These are phyloP conservation scores for Kentomonas sorsogonicus DNA, from an alignment of 208 protist species.

Conservation along the genomic window DNA sequence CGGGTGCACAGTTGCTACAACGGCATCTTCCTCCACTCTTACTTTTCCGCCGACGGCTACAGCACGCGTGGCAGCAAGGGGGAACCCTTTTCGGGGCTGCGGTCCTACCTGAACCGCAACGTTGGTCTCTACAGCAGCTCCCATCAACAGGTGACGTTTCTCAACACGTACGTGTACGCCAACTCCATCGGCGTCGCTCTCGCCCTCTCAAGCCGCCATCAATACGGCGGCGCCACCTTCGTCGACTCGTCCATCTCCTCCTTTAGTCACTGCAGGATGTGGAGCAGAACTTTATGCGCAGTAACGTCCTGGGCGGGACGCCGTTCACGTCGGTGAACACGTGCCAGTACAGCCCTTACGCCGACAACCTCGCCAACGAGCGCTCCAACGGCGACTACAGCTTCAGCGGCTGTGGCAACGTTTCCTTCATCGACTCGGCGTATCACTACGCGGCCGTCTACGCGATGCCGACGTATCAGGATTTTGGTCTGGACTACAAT, in stretches of 20 bases:
- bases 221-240: slow-evolving; percentile 12
- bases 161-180: slow-evolving; percentile 21
- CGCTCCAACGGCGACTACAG: not conserved
- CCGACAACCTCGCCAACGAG: not conserved
- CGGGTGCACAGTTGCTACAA: slow-evolving; percentile 28
- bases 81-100: slow-evolving; percentile 9
- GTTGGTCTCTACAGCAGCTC: slow-evolving; percentile 35
- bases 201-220: slow-evolving; percentile 13
- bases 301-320: no score
- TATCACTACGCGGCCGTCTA: slow-evolving; percentile 27
- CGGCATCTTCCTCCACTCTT: slow-evolving; percentile 31
- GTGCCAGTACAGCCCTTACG: slow-evolving; percentile 12
- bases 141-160: slow-evolving; percentile 19
- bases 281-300: no score
- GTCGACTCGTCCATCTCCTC: slow-evolving; percentile 18
- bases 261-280: slow-evolving; percentile 18
- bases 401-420: slow-evolving; percentile 9
- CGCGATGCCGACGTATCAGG: slow-evolving; percentile 21
- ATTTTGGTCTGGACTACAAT: slow-evolving; percentile 21
- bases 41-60: not conserved
- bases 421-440: slow-evolving; percentile 21
- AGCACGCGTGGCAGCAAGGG: not conserved
- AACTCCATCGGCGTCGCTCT: slow-evolving; percentile 32
- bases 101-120: slow-evolving; percentile 20
- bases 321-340: not conserved